phyloP scores from a whole-genome alignment of 805 yeast species.

The Wickerhamiella azyma region DNA sequence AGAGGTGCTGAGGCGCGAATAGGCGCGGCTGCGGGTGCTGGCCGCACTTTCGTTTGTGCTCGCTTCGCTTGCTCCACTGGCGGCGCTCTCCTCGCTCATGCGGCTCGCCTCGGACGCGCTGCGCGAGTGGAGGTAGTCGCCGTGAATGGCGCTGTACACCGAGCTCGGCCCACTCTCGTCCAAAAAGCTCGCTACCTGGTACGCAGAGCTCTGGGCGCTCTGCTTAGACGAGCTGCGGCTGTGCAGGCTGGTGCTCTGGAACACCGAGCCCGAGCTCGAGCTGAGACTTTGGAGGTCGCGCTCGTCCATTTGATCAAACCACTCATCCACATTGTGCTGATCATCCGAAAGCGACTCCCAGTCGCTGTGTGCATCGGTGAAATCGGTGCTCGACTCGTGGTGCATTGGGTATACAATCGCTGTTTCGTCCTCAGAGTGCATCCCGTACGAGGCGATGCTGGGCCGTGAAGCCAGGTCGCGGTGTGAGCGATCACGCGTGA shows the following conservation, averaged over 20 bases:
- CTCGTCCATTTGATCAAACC: constrained; percentile 20
- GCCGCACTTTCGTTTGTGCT: background rate
- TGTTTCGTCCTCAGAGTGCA: constrained; percentile 3
- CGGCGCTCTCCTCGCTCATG: background rate
- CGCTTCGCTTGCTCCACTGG: background rate
- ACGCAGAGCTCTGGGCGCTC: constrained; percentile 8
- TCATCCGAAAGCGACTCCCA: constrained; percentile 11
- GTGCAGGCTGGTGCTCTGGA: background rate
- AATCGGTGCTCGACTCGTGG: background rate
- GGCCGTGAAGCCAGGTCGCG: constrained; percentile 6
- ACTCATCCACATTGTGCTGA: constrained; percentile 25
- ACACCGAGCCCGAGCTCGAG: constrained; percentile 9
- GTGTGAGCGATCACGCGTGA: constrained; percentile 1
- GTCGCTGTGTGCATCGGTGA: background rate
- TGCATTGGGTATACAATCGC: constrained; percentile 4
- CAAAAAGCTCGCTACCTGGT: constrained; percentile 19
- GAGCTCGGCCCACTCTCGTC: constrained; percentile 9
- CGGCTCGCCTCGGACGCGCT: background rate
- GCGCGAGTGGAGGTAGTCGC: background rate
- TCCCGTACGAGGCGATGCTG: constrained; percentile 5
- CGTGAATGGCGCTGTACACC: background rate
- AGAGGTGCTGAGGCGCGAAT: background rate
- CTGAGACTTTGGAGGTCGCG: constrained; percentile 19
- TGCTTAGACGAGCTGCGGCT: constrained; percentile 4
- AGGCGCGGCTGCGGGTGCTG: background rate